Base-by-base conservation (phyloP, 2,329 filamentous ascomycete species). In the Penicillium sp. region DNA sequence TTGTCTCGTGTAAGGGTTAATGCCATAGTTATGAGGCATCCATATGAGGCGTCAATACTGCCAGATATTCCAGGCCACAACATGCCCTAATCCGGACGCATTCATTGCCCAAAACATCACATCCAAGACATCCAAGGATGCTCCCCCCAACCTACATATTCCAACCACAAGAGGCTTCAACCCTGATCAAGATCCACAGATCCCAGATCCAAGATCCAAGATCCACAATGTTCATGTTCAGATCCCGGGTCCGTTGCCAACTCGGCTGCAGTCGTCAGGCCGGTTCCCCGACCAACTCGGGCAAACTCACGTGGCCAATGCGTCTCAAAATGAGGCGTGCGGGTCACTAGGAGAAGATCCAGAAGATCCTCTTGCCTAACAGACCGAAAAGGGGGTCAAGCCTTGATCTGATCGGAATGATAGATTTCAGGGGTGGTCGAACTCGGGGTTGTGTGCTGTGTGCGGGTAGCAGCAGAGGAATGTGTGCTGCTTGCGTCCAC, bases 391-490 rank as follows among this genome's bases (percentile, higher is more conserved):
- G 27, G 27, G 20, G 20, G 20, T 23, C 16, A 34, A 10, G 2
- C 31, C 26, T 18, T 10, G 31, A 34, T 34, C 31, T 18, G 31
- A 34, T 34, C 31, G 31, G 31, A 34, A 34, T 34, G 31, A 34
- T 34, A 20, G 31, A 34, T 34, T 34, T 34, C 31, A 34, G 37
- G 22, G 26, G 24, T 27, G n/a, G 26, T 27, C 31, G 32, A 47
- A 38, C 26, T 24, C 22, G 39, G 40, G 26, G 27, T 36, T 37
- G 44, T 41, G 23, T 20, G 23, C 26, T 28, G 45, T 27, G 47
- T 52, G 38, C 57, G 57, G 57, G 56, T 59, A 59, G 42, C 56
- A 59, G 56, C 40, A 50, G 32, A 44, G 57, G 56, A 59, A 58
- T 59, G 55, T 57, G 50, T 49, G 47, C 51, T 57, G 52, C 43